Base-by-base conservation (phyloP, 257 asterid species). In the Schizonepeta tenuifolia region DNA sequence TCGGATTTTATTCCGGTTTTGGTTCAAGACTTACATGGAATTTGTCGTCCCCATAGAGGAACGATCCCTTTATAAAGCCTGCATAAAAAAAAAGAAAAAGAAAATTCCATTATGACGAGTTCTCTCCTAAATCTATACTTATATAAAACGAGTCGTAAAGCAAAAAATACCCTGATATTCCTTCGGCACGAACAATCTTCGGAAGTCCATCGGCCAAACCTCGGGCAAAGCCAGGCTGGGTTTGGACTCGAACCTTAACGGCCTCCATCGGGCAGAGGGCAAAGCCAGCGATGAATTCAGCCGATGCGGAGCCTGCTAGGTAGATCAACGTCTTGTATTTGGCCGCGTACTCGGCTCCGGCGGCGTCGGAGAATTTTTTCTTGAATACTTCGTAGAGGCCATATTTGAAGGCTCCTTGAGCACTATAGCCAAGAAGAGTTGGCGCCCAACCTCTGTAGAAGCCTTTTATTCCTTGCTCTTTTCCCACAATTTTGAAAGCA, bases 21-120 rank as follows among this genome's bases (percentile, higher is more conserved):
- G 44, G 12, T 40, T 40, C 36, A 2, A 33, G 38, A 60, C 90
- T 83, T 86, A 91, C 97, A 92, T 81, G 97, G 97, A 86, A 92
- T 92, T 58, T 92, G 96, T 17, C 97, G 87, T 56, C 97, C 97
- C 96, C 97, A 92, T 11, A 92, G 95, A 28, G 97, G 96, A 74
- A 79, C 92, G 28, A 92, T 66, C 72, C 97, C 96, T 80, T 86
- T 91, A 78, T 83, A 92, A 24, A 89, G 89, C 88, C 97, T 91
- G 88, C 51, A 82, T 5, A 31, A 4, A 56, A 66, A 41, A 56
- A 40, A 8, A 41, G 17, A 13, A 31, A 4, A 56, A 66, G 33
- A 56, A 40, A 8, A 41, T 17, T 13, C 38, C 60, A 71, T 10
- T 3, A 1, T 36, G 0, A 69, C 6, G 46, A 18, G 31, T 40